Percentiles rank a stretch among this genome's conserved stretches.
Evolutionary conservation across 164 flowering plant species (phyloP).

Genomic region (Vitis rupestris): DNA sequence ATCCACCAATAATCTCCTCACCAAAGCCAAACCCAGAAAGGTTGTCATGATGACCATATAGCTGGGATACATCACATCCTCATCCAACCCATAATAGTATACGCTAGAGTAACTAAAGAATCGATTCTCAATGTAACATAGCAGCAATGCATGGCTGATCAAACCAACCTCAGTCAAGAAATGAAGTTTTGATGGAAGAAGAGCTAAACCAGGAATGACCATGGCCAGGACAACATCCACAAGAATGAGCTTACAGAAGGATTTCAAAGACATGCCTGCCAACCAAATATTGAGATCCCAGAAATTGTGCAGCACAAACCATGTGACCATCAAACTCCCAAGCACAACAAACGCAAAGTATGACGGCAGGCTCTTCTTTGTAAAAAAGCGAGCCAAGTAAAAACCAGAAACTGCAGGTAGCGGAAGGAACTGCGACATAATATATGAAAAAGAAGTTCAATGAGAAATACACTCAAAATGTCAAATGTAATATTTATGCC

Average conservation of each 20-base stretch:
- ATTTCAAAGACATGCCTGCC: constrained; percentile 93
- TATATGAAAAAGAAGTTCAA: constrained; percentile 7
- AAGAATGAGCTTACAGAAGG: constrained; percentile 85
- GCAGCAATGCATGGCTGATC: constrained; percentile 73
- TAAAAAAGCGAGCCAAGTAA: constrained; percentile 82
- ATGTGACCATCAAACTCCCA: constrained; percentile 81
- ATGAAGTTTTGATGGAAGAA: constrained; percentile 70
- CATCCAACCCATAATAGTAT: constrained; percentile 85
- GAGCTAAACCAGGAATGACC: constrained; percentile 86
- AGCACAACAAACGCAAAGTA: constrained; percentile 83
- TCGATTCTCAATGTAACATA: constrained; percentile 79
- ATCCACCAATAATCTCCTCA: constrained; percentile 78
- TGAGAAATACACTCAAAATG: not conserved
- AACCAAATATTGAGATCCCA: constrained; percentile 98
- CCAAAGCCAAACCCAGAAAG: constrained; percentile 74
- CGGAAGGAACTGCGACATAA: constrained; percentile 76
- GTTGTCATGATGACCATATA: constrained; percentile 92
- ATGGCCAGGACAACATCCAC: constrained; percentile 75
- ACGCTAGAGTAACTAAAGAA: constrained; percentile 77
- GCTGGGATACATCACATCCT: constrained; percentile 96
- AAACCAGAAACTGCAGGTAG: constrained; percentile 84
- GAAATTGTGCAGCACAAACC: constrained; percentile 93
- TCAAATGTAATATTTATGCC: not conserved
- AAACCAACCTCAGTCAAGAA: constrained; percentile 75
- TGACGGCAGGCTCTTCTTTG: constrained; percentile 82